phyloP scores from a whole-genome alignment of 225 moss, liverwort and hornwort genomes.

The Straminergon stramineum region DNA sequence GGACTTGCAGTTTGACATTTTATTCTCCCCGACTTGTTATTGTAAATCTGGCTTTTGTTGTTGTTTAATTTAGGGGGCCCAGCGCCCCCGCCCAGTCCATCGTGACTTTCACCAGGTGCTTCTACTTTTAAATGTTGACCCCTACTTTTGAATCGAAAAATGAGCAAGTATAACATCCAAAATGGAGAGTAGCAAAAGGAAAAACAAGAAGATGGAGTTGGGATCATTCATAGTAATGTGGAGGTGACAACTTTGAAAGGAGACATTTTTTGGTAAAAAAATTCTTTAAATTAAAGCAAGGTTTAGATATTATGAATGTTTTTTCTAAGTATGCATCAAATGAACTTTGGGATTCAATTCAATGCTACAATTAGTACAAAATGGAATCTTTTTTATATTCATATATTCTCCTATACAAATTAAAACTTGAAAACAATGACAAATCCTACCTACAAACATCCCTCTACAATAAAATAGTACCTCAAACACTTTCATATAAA shows the following conservation, averaged over 20 bases:
- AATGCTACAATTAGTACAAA: too few relatives aligned
- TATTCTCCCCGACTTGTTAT: too few relatives aligned
- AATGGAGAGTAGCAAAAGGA: neutral
- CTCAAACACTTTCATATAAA: neutral
- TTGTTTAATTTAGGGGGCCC: too few relatives aligned
- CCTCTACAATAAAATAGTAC: neutral
- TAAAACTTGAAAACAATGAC: neutral
- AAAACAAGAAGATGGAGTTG: neutral
- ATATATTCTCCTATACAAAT: neutral
- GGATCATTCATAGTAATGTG: accelerated
- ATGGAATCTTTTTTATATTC: too few relatives aligned
- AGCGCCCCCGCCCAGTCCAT: too few relatives aligned
- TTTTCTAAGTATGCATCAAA: neutral
- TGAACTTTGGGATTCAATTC: too few relatives aligned
- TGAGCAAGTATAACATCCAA: neutral
- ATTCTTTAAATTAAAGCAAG: neutral
- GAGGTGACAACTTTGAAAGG: neutral
- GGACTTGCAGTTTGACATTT: too few relatives aligned
- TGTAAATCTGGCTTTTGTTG: too few relatives aligned
- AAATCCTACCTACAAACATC: neutral
- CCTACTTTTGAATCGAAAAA: neutral
- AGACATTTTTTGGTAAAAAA: neutral
- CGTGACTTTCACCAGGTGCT: too few relatives aligned
- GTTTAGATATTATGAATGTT: neutral
- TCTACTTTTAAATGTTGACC: neutral